Evolutionary conservation across 2,329 filamentous ascomycete species (phyloP), one percentile per base, ranked within the genome.

Genomic region (Colletotrichum tabaci): DNA sequence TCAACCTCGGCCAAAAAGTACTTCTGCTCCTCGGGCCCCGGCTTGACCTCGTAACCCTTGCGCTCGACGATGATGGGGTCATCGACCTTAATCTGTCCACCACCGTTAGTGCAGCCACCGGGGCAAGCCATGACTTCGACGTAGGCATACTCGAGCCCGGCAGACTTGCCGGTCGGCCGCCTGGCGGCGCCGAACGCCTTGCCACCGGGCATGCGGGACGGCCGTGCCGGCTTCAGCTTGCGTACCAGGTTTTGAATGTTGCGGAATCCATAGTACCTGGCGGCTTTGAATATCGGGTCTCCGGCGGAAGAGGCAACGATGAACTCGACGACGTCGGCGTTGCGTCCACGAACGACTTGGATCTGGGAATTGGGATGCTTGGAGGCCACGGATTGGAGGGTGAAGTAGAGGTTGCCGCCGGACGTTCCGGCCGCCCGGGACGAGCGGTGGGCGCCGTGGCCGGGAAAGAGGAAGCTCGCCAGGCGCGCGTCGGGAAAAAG

Each of bases 111-210:
- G 84, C 96, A 99, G 3, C 96, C 96, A n/a, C 96, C 96, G 0
- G 96, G 96, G 81, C 96, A 99, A 16, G 96, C 96, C 96, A 99
- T 99, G 70, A 99, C 96, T 83, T 99, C 96, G 38, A 98, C 93
- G 82, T 97, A 98, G n/a, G 93, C 89, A 80, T 95, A 95, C 46
- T 98, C 94, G 8, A 89, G 82, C 6, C 83, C 81, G 21, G 81
- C 79, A 21, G 84, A 77, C 76, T 88, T 88, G 8, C 84, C 88
- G 18, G 81, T 84, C 7, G 85, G 86, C 73, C 85, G 88, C 69
- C 88, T 87, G 53, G 84, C 88, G 64, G 85, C 87, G 1, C 87
- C 89, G 56, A 89, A 86, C 0, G 88, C 87, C 73, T 87, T 92
- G 2, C 91, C 93, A 1, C 94, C 95, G 1, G 95, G 94, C 85